Evolutionary conservation across 306 rosid species (phyloP), one percentile per base, ranked within the genome.

Genomic region (Prunus dulcis): DNA sequence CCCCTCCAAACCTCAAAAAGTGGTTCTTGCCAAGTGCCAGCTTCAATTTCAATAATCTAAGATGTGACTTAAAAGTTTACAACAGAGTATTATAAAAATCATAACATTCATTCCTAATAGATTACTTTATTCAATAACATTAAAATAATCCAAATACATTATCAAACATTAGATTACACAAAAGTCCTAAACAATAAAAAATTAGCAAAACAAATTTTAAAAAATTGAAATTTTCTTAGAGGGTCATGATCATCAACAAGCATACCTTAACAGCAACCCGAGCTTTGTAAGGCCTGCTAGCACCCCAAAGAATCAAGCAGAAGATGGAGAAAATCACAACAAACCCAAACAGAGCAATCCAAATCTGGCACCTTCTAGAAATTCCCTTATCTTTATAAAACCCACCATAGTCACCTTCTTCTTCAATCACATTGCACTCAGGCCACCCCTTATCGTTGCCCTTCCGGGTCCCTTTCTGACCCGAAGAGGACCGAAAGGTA

Each of bases 261-360:
- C 62, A 17, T 83, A 94, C 98, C 96, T 94, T 87, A 74, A 94
- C 86, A 80, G 65, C 41, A 46, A 91, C 62, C 60, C 60, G 62
- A 50, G 92, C 73, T 41, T 88, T 89, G 83, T 77, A 89, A 75
- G 87, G 91, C 66, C 88, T 82, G 71, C 93, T 82, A 77, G 87
- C 92, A 17, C 82, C 93, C 91, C 92, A 88, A 69, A 89, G 86
- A 69, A 90, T 87, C 61, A 91, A 79, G 81, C 96, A 91, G 43
- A 91, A 94, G 9, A 91, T 12, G 28, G 71, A 60, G 82, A 90
- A 94, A 22, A 94, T 64, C 10, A 76, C 45, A 30, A 84, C 71
- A 74, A 92, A 83, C 9, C 83, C 95, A 73, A 87, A n/a, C 53
- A 90, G 13, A 50, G 77, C 92, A 79, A 90, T 19, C 27, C 83